phyloP scores from a whole-genome alignment of 2,329 filamentous ascomycete species.

The Talaromyces albobiverticillius region DNA sequence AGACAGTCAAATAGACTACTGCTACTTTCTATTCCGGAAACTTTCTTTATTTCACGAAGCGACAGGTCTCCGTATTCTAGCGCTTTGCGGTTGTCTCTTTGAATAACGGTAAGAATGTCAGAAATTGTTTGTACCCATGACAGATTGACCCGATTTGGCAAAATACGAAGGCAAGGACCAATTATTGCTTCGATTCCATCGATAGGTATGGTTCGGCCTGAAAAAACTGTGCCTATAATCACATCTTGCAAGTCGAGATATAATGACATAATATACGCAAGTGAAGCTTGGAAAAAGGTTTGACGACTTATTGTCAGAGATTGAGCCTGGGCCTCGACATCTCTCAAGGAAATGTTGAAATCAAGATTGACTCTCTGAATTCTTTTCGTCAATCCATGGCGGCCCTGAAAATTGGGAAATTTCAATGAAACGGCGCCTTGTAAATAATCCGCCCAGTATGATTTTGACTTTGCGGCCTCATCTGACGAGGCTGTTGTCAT shows the following conservation, averaged over 20 bases:
- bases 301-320: constrained; percentile 59
- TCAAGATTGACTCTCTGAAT: constrained; percentile 26
- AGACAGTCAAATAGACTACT: constrained; percentile 68
- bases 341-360: constrained; percentile 34
- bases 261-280: constrained; percentile 63
- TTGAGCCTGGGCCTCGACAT: constrained; percentile 37
- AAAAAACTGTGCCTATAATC: constrained; percentile 74
- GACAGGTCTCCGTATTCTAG: constrained; percentile 64
- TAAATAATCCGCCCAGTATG: constrained; percentile 71
- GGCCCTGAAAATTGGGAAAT: constrained; percentile 59
- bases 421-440: constrained; percentile 52
- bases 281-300: constrained; percentile 71
- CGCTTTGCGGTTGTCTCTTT: constrained; percentile 63
- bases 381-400: constrained; percentile 23
- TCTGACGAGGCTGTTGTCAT: constrained; percentile 23
- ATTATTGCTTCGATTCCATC: constrained; percentile 67
- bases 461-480: constrained; percentile 43
- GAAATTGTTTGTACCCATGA: constrained; percentile 49
- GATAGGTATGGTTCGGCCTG: constrained; percentile 73
- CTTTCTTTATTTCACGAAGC: constrained; percentile 66
- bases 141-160: constrained; percentile 68
- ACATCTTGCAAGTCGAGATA: constrained; percentile 66
- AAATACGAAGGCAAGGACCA: constrained; percentile 74
- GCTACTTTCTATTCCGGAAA: constrained; percentile 54
- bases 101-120: constrained; percentile 63